Evolutionary conservation across 202 grass and related monocot species (phyloP).

Genomic region (Panicum virgatum): DNA sequence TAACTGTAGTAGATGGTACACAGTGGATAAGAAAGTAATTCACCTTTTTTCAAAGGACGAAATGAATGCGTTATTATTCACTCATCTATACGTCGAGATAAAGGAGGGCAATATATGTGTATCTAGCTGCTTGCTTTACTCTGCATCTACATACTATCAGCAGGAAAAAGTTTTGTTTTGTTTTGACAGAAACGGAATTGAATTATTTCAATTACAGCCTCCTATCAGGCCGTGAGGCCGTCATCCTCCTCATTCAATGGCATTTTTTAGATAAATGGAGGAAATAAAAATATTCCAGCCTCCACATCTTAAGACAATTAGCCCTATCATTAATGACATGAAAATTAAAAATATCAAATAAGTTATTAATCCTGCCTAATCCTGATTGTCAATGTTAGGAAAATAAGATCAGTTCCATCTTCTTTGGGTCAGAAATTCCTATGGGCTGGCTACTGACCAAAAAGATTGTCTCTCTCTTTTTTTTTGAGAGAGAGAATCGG

Average conservation of each 20-base stretch:
- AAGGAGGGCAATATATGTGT: neutral
- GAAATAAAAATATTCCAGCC: neutral
- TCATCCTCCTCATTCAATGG: neutral
- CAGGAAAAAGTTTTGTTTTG: neutral
- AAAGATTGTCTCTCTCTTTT: too few relatives aligned
- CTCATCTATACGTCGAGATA: neutral
- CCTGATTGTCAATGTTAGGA: neutral
- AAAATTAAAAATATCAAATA: neutral
- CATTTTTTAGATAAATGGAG: neutral
- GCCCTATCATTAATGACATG: neutral
- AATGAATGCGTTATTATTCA: neutral
- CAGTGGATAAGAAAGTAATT: neutral
- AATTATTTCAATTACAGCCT: neutral
- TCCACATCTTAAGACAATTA: neutral
- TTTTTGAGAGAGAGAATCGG: too few relatives aligned
- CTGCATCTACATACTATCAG: neutral
- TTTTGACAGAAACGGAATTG: neutral
- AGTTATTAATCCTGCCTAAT: neutral
- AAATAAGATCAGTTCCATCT: neutral
- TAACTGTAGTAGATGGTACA: neutral
- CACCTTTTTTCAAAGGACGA: neutral
- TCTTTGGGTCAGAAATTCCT: neutral
- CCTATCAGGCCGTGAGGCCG: neutral
- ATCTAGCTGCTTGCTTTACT: neutral
- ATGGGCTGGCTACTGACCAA: neutral